Evolutionary conservation across 768 basidiomycete species (phyloP).

Genomic region (Pholiota conissans): DNA sequence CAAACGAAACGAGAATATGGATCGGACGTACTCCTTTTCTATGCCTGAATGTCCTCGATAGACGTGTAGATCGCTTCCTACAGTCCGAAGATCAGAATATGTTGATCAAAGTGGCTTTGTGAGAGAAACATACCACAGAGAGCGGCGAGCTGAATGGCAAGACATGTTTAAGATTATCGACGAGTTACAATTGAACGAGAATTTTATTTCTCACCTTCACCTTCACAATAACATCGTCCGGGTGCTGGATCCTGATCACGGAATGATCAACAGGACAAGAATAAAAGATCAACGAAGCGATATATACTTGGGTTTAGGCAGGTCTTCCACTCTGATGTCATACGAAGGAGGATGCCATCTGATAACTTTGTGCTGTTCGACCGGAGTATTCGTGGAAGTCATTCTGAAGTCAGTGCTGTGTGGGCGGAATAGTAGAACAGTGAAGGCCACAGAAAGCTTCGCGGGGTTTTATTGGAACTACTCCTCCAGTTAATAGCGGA

Average conservation of each 20-base stretch:
- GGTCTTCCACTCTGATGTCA: conserved; percentile 67
- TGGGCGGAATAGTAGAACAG: background rate
- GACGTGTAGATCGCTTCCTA: conserved; percentile 71
- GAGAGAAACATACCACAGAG: conserved; percentile 49
- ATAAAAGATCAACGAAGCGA: background rate
- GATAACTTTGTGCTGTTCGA: conserved; percentile 41
- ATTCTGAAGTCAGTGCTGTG: conserved; percentile 2
- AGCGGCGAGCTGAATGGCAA: conserved; percentile 57
- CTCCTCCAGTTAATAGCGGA: conserved; percentile 11
- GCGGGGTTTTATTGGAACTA: background rate
- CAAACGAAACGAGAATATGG: background rate
- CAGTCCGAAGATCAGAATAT: conserved; percentile 2
- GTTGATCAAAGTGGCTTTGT: background rate
- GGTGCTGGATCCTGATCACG: conserved; percentile 55
- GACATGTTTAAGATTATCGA: background rate
- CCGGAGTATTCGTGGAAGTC: conserved; percentile 10
- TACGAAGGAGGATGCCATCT: conserved; percentile 69
- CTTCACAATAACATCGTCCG: conserved; percentile 80
- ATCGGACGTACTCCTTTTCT: conserved; percentile 46
- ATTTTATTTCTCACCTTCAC: conserved; percentile 48
- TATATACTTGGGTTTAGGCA: conserved; percentile 51
- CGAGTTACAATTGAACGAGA: background rate
- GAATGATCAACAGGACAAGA: background rate
- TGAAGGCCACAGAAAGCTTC: background rate
- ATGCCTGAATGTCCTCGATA: conserved; percentile 66